Conservation (phyloP, 1,284 basidiomycete species). For the Ceratobasidium sp. region DNA sequence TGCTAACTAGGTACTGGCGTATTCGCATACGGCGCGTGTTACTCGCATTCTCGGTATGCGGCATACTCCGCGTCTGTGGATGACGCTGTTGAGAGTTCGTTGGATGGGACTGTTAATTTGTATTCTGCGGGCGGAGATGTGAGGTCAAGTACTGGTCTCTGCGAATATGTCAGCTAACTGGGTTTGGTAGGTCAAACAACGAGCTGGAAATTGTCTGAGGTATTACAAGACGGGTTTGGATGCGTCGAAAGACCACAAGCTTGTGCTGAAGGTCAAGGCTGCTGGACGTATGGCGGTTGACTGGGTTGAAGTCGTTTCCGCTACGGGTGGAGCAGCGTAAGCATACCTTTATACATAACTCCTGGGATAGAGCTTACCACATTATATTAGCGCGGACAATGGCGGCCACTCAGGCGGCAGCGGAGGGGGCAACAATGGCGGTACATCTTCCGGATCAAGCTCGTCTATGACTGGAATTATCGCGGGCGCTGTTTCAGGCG, state of each 20-base stretch:
- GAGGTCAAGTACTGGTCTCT: background rate
- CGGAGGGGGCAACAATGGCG: background rate
- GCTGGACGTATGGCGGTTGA: slow-evolving; percentile 22
- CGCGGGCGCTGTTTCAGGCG: slow-evolving; percentile 25
- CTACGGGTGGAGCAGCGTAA: slow-evolving; percentile 2
- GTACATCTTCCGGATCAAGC: background rate
- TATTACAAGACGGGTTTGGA: slow-evolving; percentile 30
- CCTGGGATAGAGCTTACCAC: no score
- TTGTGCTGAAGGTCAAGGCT: slow-evolving; percentile 22
- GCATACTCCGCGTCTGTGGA: slow-evolving; percentile 31
- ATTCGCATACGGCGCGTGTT: slow-evolving; percentile 27
- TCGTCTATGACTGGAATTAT: slow-evolving; percentile 10
- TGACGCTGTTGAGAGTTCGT: background rate
- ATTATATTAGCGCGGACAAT: background rate
- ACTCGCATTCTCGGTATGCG: slow-evolving; percentile 22
- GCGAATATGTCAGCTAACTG: background rate
- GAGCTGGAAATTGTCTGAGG: slow-evolving; percentile 30
- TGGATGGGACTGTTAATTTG: slow-evolving; percentile 32
- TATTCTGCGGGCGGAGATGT: slow-evolving; percentile 21
- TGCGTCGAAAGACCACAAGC: slow-evolving; percentile 1
- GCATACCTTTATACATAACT: background rate
- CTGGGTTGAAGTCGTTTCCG: slow-evolving; percentile 24
- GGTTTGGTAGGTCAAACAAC: slow-evolving; percentile 30
- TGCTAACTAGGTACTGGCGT: slow-evolving; percentile 12
- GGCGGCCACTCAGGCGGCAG: background rate